Evolutionary conservation across 2,329 filamentous ascomycete genomes (phyloP).

Genomic region (Botrytis pseudocinerea): DNA sequence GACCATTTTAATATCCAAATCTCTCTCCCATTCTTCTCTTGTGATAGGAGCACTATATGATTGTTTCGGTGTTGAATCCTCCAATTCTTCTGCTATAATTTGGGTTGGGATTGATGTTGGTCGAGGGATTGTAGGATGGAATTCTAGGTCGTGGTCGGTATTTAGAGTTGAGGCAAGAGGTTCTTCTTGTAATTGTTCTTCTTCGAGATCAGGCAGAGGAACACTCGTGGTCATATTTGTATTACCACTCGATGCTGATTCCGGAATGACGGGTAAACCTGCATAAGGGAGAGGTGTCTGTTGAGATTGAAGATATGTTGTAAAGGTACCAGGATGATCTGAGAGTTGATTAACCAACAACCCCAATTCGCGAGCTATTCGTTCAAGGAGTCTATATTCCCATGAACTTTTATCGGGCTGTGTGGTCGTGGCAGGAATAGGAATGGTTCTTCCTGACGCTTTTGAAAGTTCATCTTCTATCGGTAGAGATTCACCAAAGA

Average conservation of each 20-base stretch:
- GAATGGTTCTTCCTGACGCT: constrained; percentile 28
- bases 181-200: constrained; percentile 32
- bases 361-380: constrained; percentile 84
- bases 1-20: constrained; percentile 86
- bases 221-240: background rate
- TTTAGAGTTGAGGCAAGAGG: constrained; percentile 24
- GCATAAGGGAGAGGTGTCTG: constrained; percentile 72
- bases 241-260: constrained; percentile 41
- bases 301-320: constrained; percentile 70
- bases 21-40: constrained; percentile 74
- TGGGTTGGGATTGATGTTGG: constrained; percentile 32
- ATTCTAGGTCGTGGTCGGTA: constrained; percentile 25
- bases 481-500: constrained; percentile 79
- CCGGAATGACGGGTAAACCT: constrained; percentile 67
- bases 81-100: constrained; percentile 21
- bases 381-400: constrained; percentile 78
- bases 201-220: background rate
- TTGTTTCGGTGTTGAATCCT: constrained; percentile 33
- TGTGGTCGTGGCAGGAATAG: constrained; percentile 22
- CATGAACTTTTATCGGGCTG: constrained; percentile 52
- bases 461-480: constrained; percentile 44
- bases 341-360: constrained; percentile 79
- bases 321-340: constrained; percentile 86
- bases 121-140: constrained; percentile 31
- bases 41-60: constrained; percentile 27